Evolutionary conservation across 495 filamentous ascomycete genomes (phyloP).

Genomic region (Annulohypoxylon bovei): DNA sequence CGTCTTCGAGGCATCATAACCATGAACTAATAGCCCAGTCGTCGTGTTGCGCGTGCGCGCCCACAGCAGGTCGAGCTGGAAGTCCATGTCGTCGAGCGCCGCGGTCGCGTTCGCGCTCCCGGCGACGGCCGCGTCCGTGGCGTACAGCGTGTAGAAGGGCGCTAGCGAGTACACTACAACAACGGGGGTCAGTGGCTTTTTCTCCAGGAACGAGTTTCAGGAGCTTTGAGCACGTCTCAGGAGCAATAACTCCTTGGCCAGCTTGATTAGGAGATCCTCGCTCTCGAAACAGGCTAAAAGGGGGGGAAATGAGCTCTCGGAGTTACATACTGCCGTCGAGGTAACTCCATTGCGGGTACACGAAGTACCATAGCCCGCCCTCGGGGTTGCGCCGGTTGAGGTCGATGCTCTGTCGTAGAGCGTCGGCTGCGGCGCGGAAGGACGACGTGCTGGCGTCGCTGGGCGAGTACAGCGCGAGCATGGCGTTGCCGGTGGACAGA

Average conservation of each 20-base stretch:
- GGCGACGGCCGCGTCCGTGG: constrained; percentile 28
- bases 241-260: too few species aligned
- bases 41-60: constrained; percentile 55
- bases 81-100: constrained; percentile 54
- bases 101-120: constrained; percentile 8
- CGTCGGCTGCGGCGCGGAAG: constrained; percentile 44
- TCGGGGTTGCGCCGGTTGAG: constrained; percentile 52
- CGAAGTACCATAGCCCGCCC: constrained; percentile 58
- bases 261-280: too few species aligned
- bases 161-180: constrained; percentile 56
- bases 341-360: constrained; percentile 59
- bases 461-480: constrained; percentile 47
- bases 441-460: constrained; percentile 39
- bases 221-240: too few species aligned
- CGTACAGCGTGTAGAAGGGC: constrained; percentile 49
- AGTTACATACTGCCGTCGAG: constrained; percentile 61
- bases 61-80: constrained; percentile 64
- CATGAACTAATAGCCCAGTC: constrained; percentile 63
- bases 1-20: constrained; percentile 63
- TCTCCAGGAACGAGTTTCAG: too few species aligned
- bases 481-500: constrained; percentile 49
- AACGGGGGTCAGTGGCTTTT: too few species aligned
- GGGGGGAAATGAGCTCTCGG: too few species aligned
- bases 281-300: too few species aligned
- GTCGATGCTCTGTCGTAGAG: constrained; percentile 52